A percentile compares a stretch with the other conserved stretches of the same genome.
phyloP scores from a whole-genome alignment of 2,329 filamentous ascomycete species.

The Pleurostoma richardsiae region DNA sequence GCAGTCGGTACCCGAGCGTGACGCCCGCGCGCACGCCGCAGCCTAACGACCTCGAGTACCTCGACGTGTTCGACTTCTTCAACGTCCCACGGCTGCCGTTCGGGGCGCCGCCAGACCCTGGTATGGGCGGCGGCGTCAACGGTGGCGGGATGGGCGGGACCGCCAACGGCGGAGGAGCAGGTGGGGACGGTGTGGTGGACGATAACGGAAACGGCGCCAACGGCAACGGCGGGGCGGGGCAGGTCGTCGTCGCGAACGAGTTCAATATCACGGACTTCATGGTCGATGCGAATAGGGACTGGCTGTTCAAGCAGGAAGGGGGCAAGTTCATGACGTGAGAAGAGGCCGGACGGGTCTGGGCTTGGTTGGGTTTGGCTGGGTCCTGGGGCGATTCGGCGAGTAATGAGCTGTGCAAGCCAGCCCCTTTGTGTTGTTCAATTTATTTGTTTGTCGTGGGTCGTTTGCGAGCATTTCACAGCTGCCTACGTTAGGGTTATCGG shows the following conservation, averaged over 20 bases:
- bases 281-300: slow-evolving; percentile 68
- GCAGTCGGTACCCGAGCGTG: slow-evolving; percentile 43
- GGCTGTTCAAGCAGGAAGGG: slow-evolving; percentile 59
- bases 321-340: slow-evolving; percentile 15
- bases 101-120: slow-evolving; percentile 24
- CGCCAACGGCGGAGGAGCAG: slow-evolving; percentile 6
- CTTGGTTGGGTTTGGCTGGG: no score
- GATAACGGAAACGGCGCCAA: slow-evolving; percentile 6
- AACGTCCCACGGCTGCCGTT: slow-evolving; percentile 73
- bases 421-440: no score
- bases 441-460: no score
- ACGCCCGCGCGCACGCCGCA: slow-evolving; percentile 66
- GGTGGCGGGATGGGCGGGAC: slow-evolving; percentile 1
- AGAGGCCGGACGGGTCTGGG: background rate
- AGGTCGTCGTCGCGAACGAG: slow-evolving; percentile 42
- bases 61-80: slow-evolving; percentile 94
- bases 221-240: slow-evolving; percentile 19
- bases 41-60: slow-evolving; percentile 79
- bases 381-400: no score
- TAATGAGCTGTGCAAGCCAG: no score
- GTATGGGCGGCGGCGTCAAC: slow-evolving; percentile 11
- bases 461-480: no score
- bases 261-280: slow-evolving; percentile 77
- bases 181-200: slow-evolving; percentile 8
- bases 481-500: no score